Evolutionary conservation across 106 monocot genomes (phyloP).

Genomic region (Dendrobium chrysotoxum): DNA sequence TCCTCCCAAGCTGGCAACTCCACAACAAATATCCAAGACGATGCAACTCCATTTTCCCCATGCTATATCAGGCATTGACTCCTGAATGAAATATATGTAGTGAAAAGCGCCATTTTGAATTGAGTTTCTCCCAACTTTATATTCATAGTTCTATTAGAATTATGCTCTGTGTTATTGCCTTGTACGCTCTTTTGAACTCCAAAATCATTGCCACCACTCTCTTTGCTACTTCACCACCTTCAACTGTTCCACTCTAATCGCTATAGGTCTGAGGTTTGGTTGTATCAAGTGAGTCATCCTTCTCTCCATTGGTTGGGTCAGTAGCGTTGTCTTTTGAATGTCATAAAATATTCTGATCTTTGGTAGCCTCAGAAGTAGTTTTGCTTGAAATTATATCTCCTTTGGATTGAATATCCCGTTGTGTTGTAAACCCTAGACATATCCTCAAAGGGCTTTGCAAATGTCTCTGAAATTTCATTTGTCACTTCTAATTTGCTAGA

Average conservation of each 20-base stretch:
- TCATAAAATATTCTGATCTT: slow-evolving; percentile 10
- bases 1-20: slow-evolving; percentile 91
- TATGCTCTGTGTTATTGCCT: slow-evolving; percentile 7
- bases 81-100: slow-evolving; percentile 81
- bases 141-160: slow-evolving; percentile 12
- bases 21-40: slow-evolving; percentile 86
- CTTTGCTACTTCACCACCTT: slow-evolving; percentile 9
- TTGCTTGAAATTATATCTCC: slow-evolving; percentile 5
- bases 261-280: slow-evolving; percentile 24
- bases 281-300: slow-evolving; percentile 15
- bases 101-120: slow-evolving; percentile 81
- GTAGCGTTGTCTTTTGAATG: slow-evolving; percentile 12
- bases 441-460: slow-evolving; percentile 26
- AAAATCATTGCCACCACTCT: slow-evolving; percentile 1
- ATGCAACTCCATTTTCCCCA: slow-evolving; percentile 80
- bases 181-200: slow-evolving; percentile 3
- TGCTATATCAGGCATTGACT: slow-evolving; percentile 58
- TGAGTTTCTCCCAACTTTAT: slow-evolving; percentile 32
- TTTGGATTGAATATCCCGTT: slow-evolving; percentile 8
- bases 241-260: slow-evolving; percentile 35
- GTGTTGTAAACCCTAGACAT: slow-evolving; percentile 16
- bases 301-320: slow-evolving; percentile 19
- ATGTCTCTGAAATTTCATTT: slow-evolving; percentile 15
- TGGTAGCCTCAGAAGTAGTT: slow-evolving; percentile 15
- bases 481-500: slow-evolving; percentile 26